Evolutionary conservation across 441 rosid species (phyloP).

Genomic region (Arabidopsis lyrata): DNA sequence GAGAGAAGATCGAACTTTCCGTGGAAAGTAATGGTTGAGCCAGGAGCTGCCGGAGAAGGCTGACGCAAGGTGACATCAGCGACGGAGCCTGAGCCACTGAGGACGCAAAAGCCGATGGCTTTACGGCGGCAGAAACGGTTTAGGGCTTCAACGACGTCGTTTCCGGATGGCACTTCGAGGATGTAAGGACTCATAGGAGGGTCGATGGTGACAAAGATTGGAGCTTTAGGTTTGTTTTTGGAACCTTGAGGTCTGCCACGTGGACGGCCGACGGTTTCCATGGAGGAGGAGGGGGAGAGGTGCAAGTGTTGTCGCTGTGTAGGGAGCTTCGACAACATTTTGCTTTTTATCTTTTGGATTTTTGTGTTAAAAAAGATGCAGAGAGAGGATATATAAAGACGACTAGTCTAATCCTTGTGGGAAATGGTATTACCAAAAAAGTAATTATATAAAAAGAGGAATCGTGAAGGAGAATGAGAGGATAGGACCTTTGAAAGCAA

Average conservation of each 20-base stretch:
- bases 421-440: not conserved
- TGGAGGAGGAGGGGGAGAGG: constrained; percentile 60
- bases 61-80: constrained; percentile 85
- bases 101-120: constrained; percentile 65
- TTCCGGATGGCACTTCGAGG: constrained; percentile 75
- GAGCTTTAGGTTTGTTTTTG: constrained; percentile 79
- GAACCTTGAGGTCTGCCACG: constrained; percentile 92
- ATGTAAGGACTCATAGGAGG: constrained; percentile 85
- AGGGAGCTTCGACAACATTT: constrained; percentile 53
- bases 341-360: constrained; percentile 18
- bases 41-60: constrained; percentile 70
- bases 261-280: constrained; percentile 72
- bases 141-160: constrained; percentile 74
- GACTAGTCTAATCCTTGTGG: constrained; percentile 34
- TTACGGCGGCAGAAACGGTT: constrained; percentile 75
- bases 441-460: not conserved
- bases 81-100: constrained; percentile 78
- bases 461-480: constrained; percentile 31
- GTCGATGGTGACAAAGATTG: constrained; percentile 55
- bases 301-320: constrained; percentile 45
- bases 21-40: constrained; percentile 78
- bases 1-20: constrained; percentile 89
- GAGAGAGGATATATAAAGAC: constrained; percentile 24
- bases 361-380: constrained; percentile 14
- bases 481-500: constrained; percentile 39